phyloP scores from a whole-genome alignment of 192 early-diverging fungal species.

The Endogone sp. region DNA sequence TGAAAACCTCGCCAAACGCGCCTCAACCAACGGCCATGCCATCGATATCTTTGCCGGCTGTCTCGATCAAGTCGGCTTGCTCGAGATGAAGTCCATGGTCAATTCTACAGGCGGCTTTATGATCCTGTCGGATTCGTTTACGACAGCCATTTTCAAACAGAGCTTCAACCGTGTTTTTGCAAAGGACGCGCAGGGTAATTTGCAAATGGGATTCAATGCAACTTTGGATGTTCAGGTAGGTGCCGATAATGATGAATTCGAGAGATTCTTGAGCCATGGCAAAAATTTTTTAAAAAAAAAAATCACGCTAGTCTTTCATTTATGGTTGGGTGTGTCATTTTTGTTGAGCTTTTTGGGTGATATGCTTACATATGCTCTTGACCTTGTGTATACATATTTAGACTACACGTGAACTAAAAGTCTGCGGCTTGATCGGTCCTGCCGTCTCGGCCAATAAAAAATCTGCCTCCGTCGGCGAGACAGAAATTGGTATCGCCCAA shows the following conservation, averaged over 20 bases:
- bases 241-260: too few relatives aligned
- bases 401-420: conserved; percentile 92
- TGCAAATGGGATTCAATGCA: conserved; percentile 98
- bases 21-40: conserved; percentile 82
- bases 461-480: conserved; percentile 87
- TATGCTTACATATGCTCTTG: neutral
- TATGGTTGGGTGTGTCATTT: neutral
- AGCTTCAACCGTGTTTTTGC: conserved; percentile 93
- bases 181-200: conserved; percentile 82
- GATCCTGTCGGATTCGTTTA: conserved; percentile 95
- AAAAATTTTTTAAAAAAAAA: neutral
- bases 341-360: neutral
- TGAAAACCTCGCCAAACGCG: conserved; percentile 81
- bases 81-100: conserved; percentile 93
- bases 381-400: conserved; percentile 23
- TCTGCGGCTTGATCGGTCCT: conserved; percentile 97
- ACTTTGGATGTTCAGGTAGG: conserved; percentile 89
- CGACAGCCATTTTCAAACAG: conserved; percentile 95
- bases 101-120: conserved; percentile 90
- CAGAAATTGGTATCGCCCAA: conserved; percentile 96
- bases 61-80: conserved; percentile 93
- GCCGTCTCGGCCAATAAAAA: conserved; percentile 91
- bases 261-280: neutral
- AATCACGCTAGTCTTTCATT: too few relatives aligned
- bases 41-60: conserved; percentile 99